Percentiles rank a stretch among this genome's conserved stretches.
Conservation (phyloP, 768 basidiomycete species). For the Mycena venus region DNA sequence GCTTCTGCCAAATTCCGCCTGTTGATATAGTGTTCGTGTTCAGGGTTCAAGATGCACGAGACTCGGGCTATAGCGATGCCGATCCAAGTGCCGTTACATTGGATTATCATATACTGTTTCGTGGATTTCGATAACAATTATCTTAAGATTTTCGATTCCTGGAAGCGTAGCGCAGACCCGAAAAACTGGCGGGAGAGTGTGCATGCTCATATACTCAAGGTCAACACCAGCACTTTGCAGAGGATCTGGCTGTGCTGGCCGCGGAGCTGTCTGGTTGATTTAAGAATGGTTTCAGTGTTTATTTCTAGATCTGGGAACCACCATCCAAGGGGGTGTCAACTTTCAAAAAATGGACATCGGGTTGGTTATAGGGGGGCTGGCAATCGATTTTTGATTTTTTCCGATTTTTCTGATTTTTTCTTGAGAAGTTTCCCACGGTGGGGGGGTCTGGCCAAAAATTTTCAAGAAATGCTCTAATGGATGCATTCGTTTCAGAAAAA, state of each 20-base stretch:
- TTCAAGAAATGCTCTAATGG: too few species aligned
- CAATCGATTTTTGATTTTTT: too few species aligned
- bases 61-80: not conserved
- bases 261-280: not conserved
- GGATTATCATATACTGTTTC: not conserved
- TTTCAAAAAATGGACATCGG: too few species aligned
- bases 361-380: too few species aligned
- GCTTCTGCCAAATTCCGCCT: not conserved
- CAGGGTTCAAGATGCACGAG: slow-evolving; percentile 5
- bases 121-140: not conserved
- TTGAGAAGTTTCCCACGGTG: too few species aligned
- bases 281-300: not conserved
- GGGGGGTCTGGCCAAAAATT: too few species aligned
- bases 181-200: not conserved
- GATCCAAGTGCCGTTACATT: not conserved
- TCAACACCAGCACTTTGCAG: not conserved
- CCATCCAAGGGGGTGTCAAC: too few species aligned
- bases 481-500: too few species aligned
- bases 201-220: not conserved
- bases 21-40: not conserved
- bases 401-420: too few species aligned
- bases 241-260: not conserved
- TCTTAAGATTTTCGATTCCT: not conserved
- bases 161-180: not conserved
- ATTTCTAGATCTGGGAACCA: not conserved